These are phyloP conservation scores for Coccomyxa sp. DNA, from an alignment of 139 green algal genomes.

Conservation along the genomic window DNA sequence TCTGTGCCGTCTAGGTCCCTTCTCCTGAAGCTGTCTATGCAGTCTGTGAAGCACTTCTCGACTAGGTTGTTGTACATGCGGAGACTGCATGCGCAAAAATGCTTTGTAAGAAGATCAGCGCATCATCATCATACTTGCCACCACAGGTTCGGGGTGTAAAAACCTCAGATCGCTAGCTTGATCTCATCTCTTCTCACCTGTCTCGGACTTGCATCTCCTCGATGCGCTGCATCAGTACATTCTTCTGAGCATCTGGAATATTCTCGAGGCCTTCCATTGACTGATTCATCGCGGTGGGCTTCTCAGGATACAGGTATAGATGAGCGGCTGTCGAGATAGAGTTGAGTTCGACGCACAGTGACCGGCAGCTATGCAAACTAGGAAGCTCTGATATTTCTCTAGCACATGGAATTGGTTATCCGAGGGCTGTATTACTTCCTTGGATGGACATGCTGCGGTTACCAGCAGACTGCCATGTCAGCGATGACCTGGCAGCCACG, in stretches of 20 bases:
- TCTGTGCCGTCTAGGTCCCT: conserved; percentile 87
- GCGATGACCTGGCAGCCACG: no score
- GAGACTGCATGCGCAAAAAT: conserved; percentile 73
- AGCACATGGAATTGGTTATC: no score
- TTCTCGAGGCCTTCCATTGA: conserved; percentile 23
- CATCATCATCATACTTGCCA: neutral
- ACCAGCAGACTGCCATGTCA: no score
- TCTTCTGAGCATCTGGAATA: conserved; percentile 55
- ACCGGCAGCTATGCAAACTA: no score
- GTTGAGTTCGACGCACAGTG: no score
- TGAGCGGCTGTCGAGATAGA: no score
- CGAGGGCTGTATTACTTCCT: no score
- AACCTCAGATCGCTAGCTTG: neutral
- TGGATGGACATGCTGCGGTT: no score
- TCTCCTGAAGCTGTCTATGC: conserved; percentile 85
- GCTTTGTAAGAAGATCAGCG: neutral
- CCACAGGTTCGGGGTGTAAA: neutral
- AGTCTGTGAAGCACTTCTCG: conserved; percentile 93
- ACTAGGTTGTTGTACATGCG: conserved; percentile 98
- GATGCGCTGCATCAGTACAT: conserved; percentile 53
- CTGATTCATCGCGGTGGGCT: no score
- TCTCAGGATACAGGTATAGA: no score
- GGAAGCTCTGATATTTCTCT: no score
- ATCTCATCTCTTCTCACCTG: conserved; percentile 51
- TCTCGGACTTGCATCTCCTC: conserved; percentile 87